phyloP scores from a whole-genome alignment of 306 rosid species.

The Astragalus membranaceus region DNA sequence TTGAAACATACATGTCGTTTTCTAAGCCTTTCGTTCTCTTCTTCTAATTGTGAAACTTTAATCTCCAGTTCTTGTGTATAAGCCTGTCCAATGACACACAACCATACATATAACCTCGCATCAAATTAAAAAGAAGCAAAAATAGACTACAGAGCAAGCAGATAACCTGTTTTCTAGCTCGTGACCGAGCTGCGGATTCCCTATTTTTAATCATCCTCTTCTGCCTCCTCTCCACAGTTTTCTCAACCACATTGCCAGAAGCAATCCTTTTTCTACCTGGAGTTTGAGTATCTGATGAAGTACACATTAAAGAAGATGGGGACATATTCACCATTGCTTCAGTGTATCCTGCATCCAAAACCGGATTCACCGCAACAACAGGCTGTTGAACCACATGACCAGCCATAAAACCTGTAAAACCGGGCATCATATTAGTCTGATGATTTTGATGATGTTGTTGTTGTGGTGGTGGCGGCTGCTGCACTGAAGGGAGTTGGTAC shows the following conservation, averaged over 20 bases:
- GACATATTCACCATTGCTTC: conserved; percentile 48
- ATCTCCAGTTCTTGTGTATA: conserved; percentile 89
- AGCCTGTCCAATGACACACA: conserved; percentile 52
- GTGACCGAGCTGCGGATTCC: conserved; percentile 96
- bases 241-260: conserved; percentile 68
- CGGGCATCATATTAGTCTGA: conserved; percentile 45
- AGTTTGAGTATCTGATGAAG: conserved; percentile 62
- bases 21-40: conserved; percentile 90
- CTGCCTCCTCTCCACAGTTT: conserved; percentile 84
- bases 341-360: conserved; percentile 57
- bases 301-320: conserved; percentile 65
- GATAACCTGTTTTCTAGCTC: conserved; percentile 91
- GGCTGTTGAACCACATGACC: conserved; percentile 55
- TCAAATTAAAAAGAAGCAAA: not conserved
- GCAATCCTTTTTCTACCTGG: conserved; percentile 72
- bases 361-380: conserved; percentile 32
- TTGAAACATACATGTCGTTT: conserved; percentile 57
- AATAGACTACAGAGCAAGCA: not conserved
- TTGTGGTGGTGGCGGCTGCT: conserved; percentile 31
- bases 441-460: conserved; percentile 45
- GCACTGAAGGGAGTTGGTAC: conserved; percentile 40
- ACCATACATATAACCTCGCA: not conserved
- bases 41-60: conserved; percentile 81
- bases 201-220: conserved; percentile 97
- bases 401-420: conserved; percentile 56